Base-by-base conservation (phyloP, 2,329 filamentous ascomycete species). In the Arthrobotrys sphaeroides region DNA sequence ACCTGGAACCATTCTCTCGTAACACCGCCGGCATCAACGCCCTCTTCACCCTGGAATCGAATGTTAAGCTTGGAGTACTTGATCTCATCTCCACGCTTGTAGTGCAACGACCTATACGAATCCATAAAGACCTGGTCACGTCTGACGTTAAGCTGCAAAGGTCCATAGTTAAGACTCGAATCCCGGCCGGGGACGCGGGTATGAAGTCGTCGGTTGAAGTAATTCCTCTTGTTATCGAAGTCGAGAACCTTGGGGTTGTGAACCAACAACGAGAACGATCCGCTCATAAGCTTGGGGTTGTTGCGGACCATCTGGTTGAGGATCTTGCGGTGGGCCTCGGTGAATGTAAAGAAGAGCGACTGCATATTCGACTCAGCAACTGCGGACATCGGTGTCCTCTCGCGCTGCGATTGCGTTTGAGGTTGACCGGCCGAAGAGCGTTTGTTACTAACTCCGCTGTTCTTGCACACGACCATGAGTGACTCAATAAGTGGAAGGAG, bases 1-100 rank as follows among this genome's bases (percentile, higher is more conserved):
- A 97, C 94, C 82, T 97, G 94, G 87, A 99, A 99, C 95, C 96
- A 99, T 84, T 99, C 95, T 81, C 96, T 90, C 38, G 94, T 97
- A 51, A 99, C 94, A 84, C 95, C 95, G 79, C 95, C 96, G 64
- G 95, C 95, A 83, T 99, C 96, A 43, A 99, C 93, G 83, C 96
- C 95, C 82, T 99, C 95, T 84, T 99, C 95, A 33, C 93, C 93
- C 79, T 95, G 92, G 88, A 99, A 99, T 64, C 94, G 90, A 80
- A 99, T 96, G 82, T 94, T 99, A 77, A 99, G 88, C 84, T 99
- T 99, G 80, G 96, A 95, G 82, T 96, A 97, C 84, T 99, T 99
- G 89, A 99, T 96, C 84, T 99, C 96, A 77, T 97, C 93, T 24
- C 92, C 93, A 40, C 87, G 89, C 86, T 98, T 98, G 89, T 95